Base-by-base conservation (phyloP, 2,329 filamentous ascomycete species). In the Penicillium fuscoglaucum region DNA sequence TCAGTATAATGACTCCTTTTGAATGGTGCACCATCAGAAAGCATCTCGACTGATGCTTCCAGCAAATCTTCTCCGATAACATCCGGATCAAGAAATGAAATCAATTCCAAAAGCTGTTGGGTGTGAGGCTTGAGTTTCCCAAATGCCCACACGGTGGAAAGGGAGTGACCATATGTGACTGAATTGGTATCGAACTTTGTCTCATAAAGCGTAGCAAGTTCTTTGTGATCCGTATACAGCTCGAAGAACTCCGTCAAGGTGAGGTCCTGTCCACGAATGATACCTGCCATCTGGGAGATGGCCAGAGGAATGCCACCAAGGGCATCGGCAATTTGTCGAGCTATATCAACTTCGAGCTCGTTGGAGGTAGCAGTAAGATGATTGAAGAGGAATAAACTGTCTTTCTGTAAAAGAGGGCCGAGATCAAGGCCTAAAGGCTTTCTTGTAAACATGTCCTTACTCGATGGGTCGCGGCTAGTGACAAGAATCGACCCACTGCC, bases 1-100 rank as follows among this genome's bases (percentile, higher is more conserved):
- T 64, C 31, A 28, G 62, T 39, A 45, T 66, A 72, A n/a, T 48
- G 3, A 35, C 7, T 21, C 0, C 51, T 60, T 19, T 59, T 66
- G 24, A 55, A 56, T 1, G 6, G 2, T 13, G 62, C 51, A n/a
- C 54, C 61, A 0, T 60, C 37, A 6, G 19, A 15, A 3, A 52
- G 12, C 12, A 40, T 4, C 5, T 9, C 10, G 10, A 43, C 17
- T 8, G 39, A 15, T 17, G 24, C 49, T 21, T 29, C 28, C n/a
- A 52, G 19, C 2, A 52, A 21, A 4, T 52, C 49, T 61, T 9
- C 64, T n/a, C 47, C 31, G 5, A 49, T 49, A 1, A 2, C 2
- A 26, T 49, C 47, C 3, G 47, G 47, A 19, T 49, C 47, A 7
- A 49, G 15, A 13, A 49, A 49, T 26, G 47, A 37, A 3, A 49